Evolutionary conservation across 495 filamentous ascomycete genomes (phyloP).

Genomic region (Aspergillus campestris): DNA sequence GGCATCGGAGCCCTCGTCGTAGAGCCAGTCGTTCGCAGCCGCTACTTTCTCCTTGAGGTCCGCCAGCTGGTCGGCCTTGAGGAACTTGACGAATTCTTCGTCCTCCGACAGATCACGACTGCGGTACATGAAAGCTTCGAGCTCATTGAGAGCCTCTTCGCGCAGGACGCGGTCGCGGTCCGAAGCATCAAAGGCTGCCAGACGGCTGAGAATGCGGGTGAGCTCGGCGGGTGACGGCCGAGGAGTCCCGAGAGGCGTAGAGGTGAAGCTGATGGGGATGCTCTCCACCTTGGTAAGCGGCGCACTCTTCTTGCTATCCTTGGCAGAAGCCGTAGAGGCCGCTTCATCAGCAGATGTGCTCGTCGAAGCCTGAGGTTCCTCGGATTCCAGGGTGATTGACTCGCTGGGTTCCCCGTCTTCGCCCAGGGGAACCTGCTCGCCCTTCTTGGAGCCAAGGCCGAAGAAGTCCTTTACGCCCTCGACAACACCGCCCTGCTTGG

Average conservation of each 20-base stretch:
- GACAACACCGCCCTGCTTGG: conserved; percentile 72
- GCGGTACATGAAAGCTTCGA: conserved; percentile 91
- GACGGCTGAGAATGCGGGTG: conserved; percentile 57
- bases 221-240: conserved; percentile 48
- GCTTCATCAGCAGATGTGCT: conserved; percentile 34
- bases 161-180: conserved; percentile 67
- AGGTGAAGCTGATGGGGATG: conserved; percentile 59
- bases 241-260: conserved; percentile 53
- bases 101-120: conserved; percentile 72
- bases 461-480: conserved; percentile 94
- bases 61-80: conserved; percentile 54
- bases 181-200: conserved; percentile 74
- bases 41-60: conserved; percentile 54
- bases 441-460: conserved; percentile 83
- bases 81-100: conserved; percentile 59
- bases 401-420: conserved; percentile 44
- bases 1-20: conserved; percentile 73
- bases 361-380: conserved; percentile 40
- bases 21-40: conserved; percentile 80
- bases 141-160: conserved; percentile 83
- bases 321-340: conserved; percentile 37
- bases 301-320: conserved; percentile 40
- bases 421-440: conserved; percentile 66
- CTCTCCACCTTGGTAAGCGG: conserved; percentile 57
- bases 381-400: conserved; percentile 42